Percentiles rank a stretch among this genome's conserved stretches.
These are phyloP conservation scores for Kluyveromyces sp. DNA, from an alignment of 1,139 yeast species.

Conservation along the genomic window DNA sequence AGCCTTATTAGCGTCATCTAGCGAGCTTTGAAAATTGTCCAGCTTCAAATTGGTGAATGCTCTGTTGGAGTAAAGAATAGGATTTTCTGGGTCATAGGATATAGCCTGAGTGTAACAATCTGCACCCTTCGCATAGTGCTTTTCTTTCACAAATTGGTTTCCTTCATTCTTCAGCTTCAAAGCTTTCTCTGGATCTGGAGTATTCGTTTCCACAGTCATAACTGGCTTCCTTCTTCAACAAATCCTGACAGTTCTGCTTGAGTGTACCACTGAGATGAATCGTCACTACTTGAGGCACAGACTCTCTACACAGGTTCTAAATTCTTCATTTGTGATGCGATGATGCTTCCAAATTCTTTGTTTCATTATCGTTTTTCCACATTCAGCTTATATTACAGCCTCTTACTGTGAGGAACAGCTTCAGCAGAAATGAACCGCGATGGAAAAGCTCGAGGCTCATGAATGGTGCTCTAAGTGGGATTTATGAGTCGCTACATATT, in stretches of 20 bases:
- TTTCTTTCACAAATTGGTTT: constrained; percentile 58
- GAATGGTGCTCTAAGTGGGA: no score
- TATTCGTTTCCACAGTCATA: neutral
- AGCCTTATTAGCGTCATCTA: constrained; percentile 69
- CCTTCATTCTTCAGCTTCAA: constrained; percentile 60
- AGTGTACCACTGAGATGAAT: no score
- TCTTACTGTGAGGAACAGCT: no score
- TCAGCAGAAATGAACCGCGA: no score
- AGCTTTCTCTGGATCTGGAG: constrained; percentile 36
- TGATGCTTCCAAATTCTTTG: neutral
- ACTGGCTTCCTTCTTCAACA: no score
- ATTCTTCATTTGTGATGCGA: constrained; percentile 13
- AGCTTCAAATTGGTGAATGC: constrained; percentile 84
- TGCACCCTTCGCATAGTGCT: constrained; percentile 61
- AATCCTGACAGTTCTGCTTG: no score
- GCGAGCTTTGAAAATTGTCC: constrained; percentile 82
- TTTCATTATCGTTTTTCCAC: neutral
- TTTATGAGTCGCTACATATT: no score
- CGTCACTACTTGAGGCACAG: no score
- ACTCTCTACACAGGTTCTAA: neutral
- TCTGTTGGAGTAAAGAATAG: constrained; percentile 75
- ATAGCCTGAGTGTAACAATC: constrained; percentile 74
- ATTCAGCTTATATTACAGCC: no score
- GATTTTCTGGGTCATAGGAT: constrained; percentile 54
- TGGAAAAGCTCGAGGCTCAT: no score